phyloP scores from a whole-genome alignment of 2,329 filamentous ascomycete genomes.

The Clarireedia paspali region DNA sequence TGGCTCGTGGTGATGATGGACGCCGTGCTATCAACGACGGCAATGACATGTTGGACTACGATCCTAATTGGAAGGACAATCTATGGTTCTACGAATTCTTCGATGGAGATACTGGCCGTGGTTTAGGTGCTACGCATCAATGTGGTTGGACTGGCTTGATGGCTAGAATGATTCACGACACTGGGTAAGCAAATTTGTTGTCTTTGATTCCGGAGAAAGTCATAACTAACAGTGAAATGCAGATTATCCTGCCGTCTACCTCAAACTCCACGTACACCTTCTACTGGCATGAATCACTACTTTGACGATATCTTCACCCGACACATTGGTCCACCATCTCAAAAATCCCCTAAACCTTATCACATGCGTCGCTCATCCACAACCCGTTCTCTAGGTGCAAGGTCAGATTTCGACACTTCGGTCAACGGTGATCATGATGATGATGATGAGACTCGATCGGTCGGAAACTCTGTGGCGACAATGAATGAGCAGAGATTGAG shows the following conservation, averaged over 20 bases:
- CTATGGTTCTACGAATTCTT: conserved; percentile 98
- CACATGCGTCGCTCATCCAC: conserved; percentile 72
- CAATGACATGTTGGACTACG: conserved; percentile 80
- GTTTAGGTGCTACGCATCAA: conserved; percentile 86
- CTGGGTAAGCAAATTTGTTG: conserved; percentile 57
- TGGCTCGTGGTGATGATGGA: conserved; percentile 76
- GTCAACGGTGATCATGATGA: conserved; percentile 34
- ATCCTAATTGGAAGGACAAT: conserved; percentile 87
- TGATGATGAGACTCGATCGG: conserved; percentile 27
- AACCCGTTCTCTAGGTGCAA: conserved; percentile 71
- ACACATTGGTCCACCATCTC: conserved; percentile 31
- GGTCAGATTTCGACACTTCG: conserved; percentile 65
- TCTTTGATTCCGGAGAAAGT: background rate
- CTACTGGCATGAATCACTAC: conserved; percentile 79
- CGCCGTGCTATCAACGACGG: conserved; percentile 82
- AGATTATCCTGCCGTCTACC: conserved; percentile 75
- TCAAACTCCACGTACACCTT: conserved; percentile 84
- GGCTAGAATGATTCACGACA: conserved; percentile 95
- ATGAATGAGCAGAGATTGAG: conserved; percentile 44
- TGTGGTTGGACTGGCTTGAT: conserved; percentile 95
- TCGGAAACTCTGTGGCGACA: conserved; percentile 36
- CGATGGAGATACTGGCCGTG: conserved; percentile 82
- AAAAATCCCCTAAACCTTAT: conserved; percentile 35
- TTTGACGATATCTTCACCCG: conserved; percentile 84
- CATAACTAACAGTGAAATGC: background rate